Conservation (phyloP, 257 asterid genomes). For the Leonotis leonurus region DNA sequence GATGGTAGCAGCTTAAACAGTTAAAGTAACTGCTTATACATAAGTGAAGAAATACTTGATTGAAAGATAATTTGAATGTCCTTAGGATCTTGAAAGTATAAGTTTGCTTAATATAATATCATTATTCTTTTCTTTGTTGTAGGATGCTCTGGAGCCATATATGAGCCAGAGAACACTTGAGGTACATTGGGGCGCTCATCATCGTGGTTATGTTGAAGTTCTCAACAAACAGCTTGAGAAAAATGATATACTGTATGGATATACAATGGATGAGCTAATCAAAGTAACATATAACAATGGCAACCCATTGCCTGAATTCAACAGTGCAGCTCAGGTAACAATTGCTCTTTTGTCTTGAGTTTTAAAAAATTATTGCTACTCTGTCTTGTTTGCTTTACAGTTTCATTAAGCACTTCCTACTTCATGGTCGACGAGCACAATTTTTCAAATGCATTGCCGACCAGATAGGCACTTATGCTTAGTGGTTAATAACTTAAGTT, state of each 20-base stretch:
- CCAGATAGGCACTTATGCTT: not conserved
- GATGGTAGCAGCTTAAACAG: not conserved
- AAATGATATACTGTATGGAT: constrained; percentile 61
- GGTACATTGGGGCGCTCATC: constrained; percentile 90
- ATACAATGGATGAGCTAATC: constrained; percentile 71
- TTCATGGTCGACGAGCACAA: not conserved
- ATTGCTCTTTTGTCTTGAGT: not conserved
- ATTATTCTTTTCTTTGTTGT: constrained; percentile 7
- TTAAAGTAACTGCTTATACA: too few species aligned
- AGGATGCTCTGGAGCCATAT: constrained; percentile 90
- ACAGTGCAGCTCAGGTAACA: constrained; percentile 82
- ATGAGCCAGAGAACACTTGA: constrained; percentile 76
- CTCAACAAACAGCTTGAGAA: constrained; percentile 78
- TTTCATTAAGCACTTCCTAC: not conserved
- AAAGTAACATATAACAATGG: constrained; percentile 75
- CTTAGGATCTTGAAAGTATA: not conserved
- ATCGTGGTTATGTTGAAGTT: constrained; percentile 69
- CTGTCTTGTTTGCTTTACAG: not conserved
- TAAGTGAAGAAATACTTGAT: not conserved
- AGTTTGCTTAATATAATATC: not conserved
- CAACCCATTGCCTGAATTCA: constrained; percentile 80
- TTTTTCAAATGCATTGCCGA: not conserved
- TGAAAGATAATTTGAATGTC: not conserved
- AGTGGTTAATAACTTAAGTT: not conserved
- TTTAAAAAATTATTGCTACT: too few species aligned